Base-by-base conservation (phyloP, 257 asterid genomes). In the Solanum dulcamara region DNA sequence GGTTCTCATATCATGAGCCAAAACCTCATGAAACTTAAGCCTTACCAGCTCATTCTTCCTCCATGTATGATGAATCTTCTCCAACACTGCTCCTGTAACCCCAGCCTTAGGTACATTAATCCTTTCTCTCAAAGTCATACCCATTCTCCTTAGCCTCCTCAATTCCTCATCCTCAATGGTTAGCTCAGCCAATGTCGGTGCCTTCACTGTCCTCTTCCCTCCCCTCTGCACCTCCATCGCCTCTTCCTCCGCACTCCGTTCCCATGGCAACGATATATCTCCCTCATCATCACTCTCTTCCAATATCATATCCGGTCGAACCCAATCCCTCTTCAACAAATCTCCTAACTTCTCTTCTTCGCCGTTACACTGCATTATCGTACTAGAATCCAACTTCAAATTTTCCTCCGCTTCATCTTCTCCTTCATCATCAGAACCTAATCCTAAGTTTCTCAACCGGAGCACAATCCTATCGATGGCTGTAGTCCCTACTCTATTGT, bases 1-100 rank as follows among this genome's bases (percentile, higher is more conserved):
- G 35, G 98, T 96, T 90, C 67, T 96, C 99, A 95, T 96, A 91
- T 96, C 99, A 89, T 89, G 93, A 17, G 99, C 99, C 89, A 96
- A 90, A 5, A 90, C 96, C 89, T 96, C 99, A 51, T 96, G 99
- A 90, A 96, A 96, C 89, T 96, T 96, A 91, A 96, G 88, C 92
- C 98, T 90, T 83, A 95, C 98, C 60, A 96, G 91, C 91, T 96
- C 99, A 89, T 74, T 91, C 90, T 90, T 94, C 94, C 97, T 92
- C 99, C 99, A 96, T 67, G 88, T 89, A 55, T 94, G 94, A 86
- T 96, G 97, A 89, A 96, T 95, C 94, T 93, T 95, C 94, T 96
- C 98, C 90, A 96, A 88, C 64, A 96, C 94, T 17, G 87, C 97
- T 10, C 92, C 95, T 0, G 99, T 96, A 60, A 95, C 91, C 72